phyloP scores from a whole-genome alignment of 2,329 filamentous ascomycete genomes.

The Ceratocystis cubensis region DNA sequence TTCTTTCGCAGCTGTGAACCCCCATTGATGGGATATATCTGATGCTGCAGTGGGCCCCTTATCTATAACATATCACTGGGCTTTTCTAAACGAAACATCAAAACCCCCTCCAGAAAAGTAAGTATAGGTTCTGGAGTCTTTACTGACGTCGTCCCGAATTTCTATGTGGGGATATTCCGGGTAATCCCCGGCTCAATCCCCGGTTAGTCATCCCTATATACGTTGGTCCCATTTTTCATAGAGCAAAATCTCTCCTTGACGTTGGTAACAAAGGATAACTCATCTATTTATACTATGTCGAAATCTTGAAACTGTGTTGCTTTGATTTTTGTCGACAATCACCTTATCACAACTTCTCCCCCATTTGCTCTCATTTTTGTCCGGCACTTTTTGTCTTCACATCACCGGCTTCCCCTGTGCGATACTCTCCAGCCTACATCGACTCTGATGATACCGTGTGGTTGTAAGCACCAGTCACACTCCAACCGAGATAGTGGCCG shows the following conservation, averaged over 20 bases:
- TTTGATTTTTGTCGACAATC: neutral
- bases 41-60: neutral
- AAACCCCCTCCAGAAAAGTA: neutral
- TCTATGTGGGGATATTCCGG: neutral
- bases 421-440: neutral
- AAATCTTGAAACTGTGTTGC: neutral
- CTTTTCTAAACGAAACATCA: neutral
- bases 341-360: neutral
- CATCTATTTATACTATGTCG: neutral
- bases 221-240: neutral
- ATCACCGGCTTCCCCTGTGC: neutral
- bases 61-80: neutral
- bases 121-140: neutral
- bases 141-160: conserved; percentile 4
- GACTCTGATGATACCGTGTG: neutral
- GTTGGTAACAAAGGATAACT: neutral
- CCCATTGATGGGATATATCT: neutral
- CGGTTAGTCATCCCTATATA: neutral
- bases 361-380: neutral
- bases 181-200: neutral
- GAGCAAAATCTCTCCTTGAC: no score
- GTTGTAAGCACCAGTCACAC: conserved; percentile 13
- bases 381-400: neutral
- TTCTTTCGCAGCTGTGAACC: conserved; percentile 21
- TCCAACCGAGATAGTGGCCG: conserved; percentile 11